These are phyloP conservation scores for Casuarina glauca DNA, from an alignment of 306 rosid species.

Conservation along the genomic window DNA sequence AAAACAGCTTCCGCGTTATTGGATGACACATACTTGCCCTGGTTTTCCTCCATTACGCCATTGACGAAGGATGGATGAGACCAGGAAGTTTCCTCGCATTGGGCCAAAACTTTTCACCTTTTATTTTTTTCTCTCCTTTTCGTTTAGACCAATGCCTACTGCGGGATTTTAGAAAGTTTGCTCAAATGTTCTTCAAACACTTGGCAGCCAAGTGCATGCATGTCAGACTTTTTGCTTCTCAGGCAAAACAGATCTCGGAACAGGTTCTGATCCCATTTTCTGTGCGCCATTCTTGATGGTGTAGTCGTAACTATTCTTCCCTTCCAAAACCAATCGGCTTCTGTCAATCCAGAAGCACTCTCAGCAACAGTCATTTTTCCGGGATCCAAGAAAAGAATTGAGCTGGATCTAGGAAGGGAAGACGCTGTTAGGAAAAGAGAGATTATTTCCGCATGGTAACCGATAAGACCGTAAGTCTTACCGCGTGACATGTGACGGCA, in stretches of 20 bases:
- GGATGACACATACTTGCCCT: not conserved
- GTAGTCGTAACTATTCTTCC: not conserved
- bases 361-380: not conserved
- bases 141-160: not conserved
- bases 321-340: not conserved
- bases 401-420: not conserved
- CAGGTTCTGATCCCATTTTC: not conserved
- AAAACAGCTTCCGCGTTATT: not conserved
- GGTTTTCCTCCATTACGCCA: not conserved
- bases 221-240: not conserved
- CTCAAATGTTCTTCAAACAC: not conserved
- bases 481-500: constrained; percentile 13
- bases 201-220: not conserved
- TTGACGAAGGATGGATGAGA: not conserved
- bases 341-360: not conserved
- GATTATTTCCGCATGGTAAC: not conserved
- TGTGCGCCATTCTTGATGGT: not conserved
- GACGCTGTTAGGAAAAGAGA: not conserved
- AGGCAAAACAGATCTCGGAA: not conserved
- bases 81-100: not conserved
- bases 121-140: not conserved
- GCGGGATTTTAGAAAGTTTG: not conserved
- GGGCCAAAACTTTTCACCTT: not conserved
- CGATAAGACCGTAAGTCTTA: not conserved
- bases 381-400: not conserved